Evolutionary conservation across 2,329 filamentous ascomycete species (phyloP), one percentile per base, ranked within the genome.

Genomic region (Calonectria crousiana): DNA sequence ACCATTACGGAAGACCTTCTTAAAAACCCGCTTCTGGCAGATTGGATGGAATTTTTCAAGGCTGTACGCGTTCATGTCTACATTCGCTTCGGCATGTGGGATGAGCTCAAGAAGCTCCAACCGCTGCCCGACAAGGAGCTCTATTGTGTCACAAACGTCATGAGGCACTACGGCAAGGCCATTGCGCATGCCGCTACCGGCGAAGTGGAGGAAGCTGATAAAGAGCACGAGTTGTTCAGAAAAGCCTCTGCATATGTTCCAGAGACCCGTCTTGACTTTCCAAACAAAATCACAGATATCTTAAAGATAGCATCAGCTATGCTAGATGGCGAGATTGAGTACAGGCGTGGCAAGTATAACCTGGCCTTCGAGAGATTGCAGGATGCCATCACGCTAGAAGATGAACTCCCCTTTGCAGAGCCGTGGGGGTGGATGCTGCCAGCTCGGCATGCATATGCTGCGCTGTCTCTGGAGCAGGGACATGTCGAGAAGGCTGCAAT

Each of bases 351-450:
- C 0, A 88, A 92, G 69, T 87, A 89, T 70, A 87, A 90, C 0
- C 56, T 80, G 0, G 92, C 92, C 0, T 94, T 93, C 78, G 76
- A 82, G 11, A 85, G 89, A 67, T 84, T 95, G 8, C 86, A 88
- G 2, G 84, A 83, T 9, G 88, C 92, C 0, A 89, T 93, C 20
- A 80, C 83, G 1, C 85, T 90, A 11, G 91, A 93, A 71, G 92
- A 93, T 77, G 83, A 81, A 0, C 86, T 95, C 26, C 89, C 89
- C 0, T 95, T 93, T 75, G 90, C 92, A 44, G 93, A 95, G 81
- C 93, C 93, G 0, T 94, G 92, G 92, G 91, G 90, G 0, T 94
- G 92, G 92, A 94, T 94, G 92, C 91, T 93, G 78, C 93, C 93
- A 0, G 89, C 91, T 0, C 86, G 92, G 5, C 93, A 94, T 82